Percentiles rank a stretch among this genome's conserved stretches.
Conservation (phyloP, 169 alveolate genomes). For the Cryptosporidium andersoni region DNA sequence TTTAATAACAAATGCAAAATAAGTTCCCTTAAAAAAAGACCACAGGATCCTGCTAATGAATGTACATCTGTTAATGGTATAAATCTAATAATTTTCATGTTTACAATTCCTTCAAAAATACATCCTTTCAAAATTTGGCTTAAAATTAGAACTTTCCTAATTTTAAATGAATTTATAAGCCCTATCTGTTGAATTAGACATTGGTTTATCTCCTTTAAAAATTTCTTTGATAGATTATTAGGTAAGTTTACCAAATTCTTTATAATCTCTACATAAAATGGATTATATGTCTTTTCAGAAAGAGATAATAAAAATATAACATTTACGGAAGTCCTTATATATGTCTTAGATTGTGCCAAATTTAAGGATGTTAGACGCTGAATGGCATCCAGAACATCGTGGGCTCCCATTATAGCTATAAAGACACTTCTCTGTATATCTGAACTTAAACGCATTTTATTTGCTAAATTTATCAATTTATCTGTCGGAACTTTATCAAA, state of each 20-base stretch:
- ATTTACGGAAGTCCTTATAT: slow-evolving; percentile 12
- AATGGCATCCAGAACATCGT: slow-evolving; percentile 40
- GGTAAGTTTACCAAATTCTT: slow-evolving; percentile 35
- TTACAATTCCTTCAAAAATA: slow-evolving; percentile 31
- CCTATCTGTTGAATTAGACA: slow-evolving; percentile 39
- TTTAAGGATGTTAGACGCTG: slow-evolving; percentile 34
- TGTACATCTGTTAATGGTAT: slow-evolving; percentile 1
- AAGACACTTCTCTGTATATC: slow-evolving; percentile 65
- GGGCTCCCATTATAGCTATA: slow-evolving; percentile 50
- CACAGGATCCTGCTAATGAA: slow-evolving; percentile 12
- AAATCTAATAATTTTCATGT: slow-evolving; percentile 29
- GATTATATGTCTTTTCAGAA: slow-evolving; percentile 27
- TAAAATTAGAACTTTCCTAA: slow-evolving; percentile 30
- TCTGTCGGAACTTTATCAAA: neutral
- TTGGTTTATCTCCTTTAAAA: slow-evolving; percentile 2
- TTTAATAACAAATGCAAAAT: neutral
- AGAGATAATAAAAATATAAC: slow-evolving; percentile 38
- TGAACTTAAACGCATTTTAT: slow-evolving; percentile 42
- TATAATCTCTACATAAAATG: slow-evolving; percentile 29
- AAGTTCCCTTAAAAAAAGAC: slow-evolving; percentile 31
- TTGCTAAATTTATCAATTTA: slow-evolving; percentile 26
- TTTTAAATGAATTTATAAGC: slow-evolving; percentile 12
- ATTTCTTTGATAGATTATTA: slow-evolving; percentile 30
- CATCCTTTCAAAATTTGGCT: slow-evolving; percentile 30
- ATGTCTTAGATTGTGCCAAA: slow-evolving; percentile 10